Conservation (phyloP, 2,329 filamentous ascomycete species). For the Epichloe scottii region DNA sequence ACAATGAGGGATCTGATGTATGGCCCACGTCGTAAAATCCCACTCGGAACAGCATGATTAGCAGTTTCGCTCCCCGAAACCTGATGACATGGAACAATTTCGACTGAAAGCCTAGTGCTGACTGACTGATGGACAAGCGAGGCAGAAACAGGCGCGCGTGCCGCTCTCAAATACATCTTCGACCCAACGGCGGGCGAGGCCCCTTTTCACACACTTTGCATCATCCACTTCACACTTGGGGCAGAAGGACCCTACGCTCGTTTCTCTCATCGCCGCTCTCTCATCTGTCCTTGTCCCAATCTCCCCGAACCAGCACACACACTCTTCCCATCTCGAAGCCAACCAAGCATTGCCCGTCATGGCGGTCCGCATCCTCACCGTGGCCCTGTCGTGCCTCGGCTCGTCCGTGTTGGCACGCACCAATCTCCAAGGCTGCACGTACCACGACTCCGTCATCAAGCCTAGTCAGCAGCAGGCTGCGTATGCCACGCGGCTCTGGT, state of each 20-base stretch:
- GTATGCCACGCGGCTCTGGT: constrained; percentile 41
- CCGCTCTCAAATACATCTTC: background rate
- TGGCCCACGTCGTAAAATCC: no score
- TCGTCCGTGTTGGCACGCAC: constrained; percentile 28
- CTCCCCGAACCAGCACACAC: no score
- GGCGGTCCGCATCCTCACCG: constrained; percentile 14
- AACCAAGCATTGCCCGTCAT: constrained; percentile 8
- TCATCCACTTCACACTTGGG: no score
- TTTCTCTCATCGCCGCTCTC: no score
- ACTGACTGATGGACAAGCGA: background rate
- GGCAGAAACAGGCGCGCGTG: background rate
- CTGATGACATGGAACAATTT: no score
- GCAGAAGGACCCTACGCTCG: no score
- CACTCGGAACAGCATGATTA: no score
- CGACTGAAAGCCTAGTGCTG: background rate
- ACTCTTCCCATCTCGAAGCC: no score
- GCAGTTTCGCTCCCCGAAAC: no score
- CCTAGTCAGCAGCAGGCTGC: constrained; percentile 16
- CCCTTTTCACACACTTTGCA: background rate
- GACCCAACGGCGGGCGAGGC: background rate
- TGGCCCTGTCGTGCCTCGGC: constrained; percentile 18
- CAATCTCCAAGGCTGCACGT: constrained; percentile 33
- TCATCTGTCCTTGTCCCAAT: no score
- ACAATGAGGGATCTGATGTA: no score
- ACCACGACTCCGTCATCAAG: constrained; percentile 20